Evolutionary conservation across 2,329 filamentous ascomycete species (phyloP), one percentile per base, ranked within the genome.

Genomic region (Ustulina deusta): DNA sequence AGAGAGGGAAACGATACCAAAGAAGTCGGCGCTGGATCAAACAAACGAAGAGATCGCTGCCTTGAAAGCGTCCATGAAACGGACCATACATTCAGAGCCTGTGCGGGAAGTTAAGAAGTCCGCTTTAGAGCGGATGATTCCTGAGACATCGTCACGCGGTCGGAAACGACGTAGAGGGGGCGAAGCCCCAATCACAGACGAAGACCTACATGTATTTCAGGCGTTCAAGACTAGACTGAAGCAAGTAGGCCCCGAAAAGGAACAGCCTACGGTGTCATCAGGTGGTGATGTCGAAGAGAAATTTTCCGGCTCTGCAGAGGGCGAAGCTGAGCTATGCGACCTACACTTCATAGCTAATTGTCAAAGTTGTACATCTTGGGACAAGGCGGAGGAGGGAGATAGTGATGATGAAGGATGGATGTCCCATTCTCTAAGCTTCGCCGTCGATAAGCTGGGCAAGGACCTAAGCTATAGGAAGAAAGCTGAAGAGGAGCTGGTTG

Each of bases 291-390:
- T 71, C 29, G 72, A 75, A 10, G 75, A 76, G 13, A 76, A 75
- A 36, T 73, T 68, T 20, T 73, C 68, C 1, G 71, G 44, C 34
- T 73, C 77, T 69, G 85, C 86, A 20, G 90, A 90, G 2, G 89
- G 91, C 44, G 93, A 97, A 77, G 90, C 89, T 2, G 86, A 86
- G 57, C 84, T 97, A 3, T 99, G 96, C 77, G 96, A 98, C 78
- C 82, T 99, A 40, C 96, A 99, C 78, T 99, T 98, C 79, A 97
- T 99, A 70, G 92, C 92, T 56, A 93, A 97, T 74, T 99, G 96
- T 79, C 93, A 97, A 77, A 97, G 93, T 51, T 98, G 96, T 79
- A 89, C 88, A 66, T 88, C 91, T 0, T 97, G 94, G 93, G 92
- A 97, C 75, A 86, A 90, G 73, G 85, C 84, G 34, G 75, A 75